Percentiles rank a stretch among this genome's conserved stretches.
Evolutionary conservation across 2,329 filamentous ascomycete genomes (phyloP).

Genomic region (Blastomyces parvus): DNA sequence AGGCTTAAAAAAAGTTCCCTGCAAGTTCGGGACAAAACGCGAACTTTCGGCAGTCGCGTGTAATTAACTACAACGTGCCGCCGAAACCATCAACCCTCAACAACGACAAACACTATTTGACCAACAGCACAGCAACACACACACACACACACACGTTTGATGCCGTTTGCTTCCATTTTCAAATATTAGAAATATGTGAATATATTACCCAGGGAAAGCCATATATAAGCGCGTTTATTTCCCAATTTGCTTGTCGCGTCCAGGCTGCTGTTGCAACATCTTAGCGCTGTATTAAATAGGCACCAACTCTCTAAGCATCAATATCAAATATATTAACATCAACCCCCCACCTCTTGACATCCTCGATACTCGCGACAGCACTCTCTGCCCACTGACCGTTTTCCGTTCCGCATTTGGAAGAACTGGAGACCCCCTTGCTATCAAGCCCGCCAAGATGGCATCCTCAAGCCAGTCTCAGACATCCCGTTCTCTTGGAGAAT

Average conservation of each 20-base stretch:
- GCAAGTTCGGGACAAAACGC: neutral
- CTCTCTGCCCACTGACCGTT: neutral
- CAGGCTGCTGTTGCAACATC: neutral
- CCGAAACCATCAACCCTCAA: neutral
- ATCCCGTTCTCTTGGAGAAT: constrained; percentile 1
- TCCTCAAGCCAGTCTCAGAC: neutral
- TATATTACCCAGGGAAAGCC: neutral
- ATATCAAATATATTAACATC: neutral
- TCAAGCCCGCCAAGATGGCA: neutral
- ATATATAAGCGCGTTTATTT: neutral
- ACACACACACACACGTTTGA: neutral
- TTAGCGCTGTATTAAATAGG: neutral
- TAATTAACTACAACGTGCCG: no score
- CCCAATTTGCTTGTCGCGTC: neutral
- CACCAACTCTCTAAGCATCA: neutral
- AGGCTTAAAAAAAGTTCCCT: neutral
- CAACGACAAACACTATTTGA: neutral
- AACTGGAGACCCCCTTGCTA: neutral
- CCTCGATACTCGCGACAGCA: neutral
- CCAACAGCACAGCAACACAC: no score
- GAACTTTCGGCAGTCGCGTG: neutral
- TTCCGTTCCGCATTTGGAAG: neutral
- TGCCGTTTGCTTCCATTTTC: neutral
- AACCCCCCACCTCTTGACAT: neutral
- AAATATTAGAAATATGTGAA: neutral